Evolutionary conservation across 305 asterid species (phyloP), one percentile per base, ranked within the genome.

Genomic region (Fraxinus paxiana): DNA sequence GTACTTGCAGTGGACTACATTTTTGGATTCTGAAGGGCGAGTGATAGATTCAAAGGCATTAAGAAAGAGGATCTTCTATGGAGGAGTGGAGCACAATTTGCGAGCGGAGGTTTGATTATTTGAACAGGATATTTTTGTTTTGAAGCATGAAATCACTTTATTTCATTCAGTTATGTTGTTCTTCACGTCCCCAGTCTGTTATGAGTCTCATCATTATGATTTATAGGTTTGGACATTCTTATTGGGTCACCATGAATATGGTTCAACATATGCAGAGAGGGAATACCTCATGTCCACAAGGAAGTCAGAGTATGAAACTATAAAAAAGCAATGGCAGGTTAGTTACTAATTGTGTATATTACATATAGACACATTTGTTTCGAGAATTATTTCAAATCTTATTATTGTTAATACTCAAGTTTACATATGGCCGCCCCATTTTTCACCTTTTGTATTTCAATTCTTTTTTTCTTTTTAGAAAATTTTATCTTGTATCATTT

Each of bases 241-340:
- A 83, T 83, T 96, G 87, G 98, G 94, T 82, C 93, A 86, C 86
- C 92, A 93, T 80, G 76, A 86, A 5, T 90, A 88, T 87, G 97
- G 90, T 85, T 96, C 99, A 77, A 96, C 99, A 48, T 93, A 85
- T 87, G 96, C 97, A 1, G 99, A 93, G 91, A 90, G 98, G 89
- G 92, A 92, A 85, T 92, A 96, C 88, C 93, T 88, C 73, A 83
- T 76, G 61, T 82, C 97, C 75, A 87, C 88, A 22, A 96, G 92
- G 90, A 93, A 91, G 90, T 78, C 87, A 51, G 98, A 92, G 86
- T 96, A 94, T 86, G 97, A 91, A 86, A 92, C 93, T 59, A 83
- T 96, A 37, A 96, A 96, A 84, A 89, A 84, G 79, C 98, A 96
- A 87, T 96, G 99, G 99, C 91, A 94, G 99, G 99, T 94, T 84